Percentiles rank a stretch among this genome's conserved stretches.
Evolutionary conservation across 352 stramenopile species (phyloP).

Genomic region (Phytophthora fragariaefolia): DNA sequence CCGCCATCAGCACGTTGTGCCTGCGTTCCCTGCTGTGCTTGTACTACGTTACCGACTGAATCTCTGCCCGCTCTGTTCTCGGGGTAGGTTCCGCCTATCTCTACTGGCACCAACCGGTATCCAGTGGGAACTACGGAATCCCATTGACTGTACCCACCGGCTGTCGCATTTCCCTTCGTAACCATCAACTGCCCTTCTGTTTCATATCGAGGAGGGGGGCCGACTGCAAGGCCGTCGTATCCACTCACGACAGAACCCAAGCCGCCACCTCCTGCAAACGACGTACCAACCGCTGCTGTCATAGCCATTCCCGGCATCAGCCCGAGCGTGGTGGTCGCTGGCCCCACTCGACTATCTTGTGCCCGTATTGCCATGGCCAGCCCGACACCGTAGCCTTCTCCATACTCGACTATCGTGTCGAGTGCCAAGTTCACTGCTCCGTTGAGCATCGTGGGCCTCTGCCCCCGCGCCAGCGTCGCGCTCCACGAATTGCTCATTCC

Average conservation of each 20-base stretch:
- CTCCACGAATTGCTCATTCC: not conserved
- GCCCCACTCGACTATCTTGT: not conserved
- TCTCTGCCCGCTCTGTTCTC: too few species aligned
- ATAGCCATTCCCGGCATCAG: not conserved
- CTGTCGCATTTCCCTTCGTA: not conserved
- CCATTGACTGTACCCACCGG: not conserved
- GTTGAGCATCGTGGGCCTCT: not conserved
- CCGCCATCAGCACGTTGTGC: not conserved
- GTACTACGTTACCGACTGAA: not conserved
- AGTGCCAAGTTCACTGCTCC: not conserved
- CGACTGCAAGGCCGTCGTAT: not conserved
- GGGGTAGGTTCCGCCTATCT: too few species aligned
- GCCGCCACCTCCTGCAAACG: not conserved
- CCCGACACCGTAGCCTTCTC: not conserved
- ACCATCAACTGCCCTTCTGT: not conserved
- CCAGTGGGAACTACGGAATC: not conserved
- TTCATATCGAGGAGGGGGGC: conserved; percentile 2
- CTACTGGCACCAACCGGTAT: too few species aligned
- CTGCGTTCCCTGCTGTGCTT: not conserved
- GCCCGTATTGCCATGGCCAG: not conserved
- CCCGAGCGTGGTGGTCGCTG: not conserved
- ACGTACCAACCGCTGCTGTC: too few species aligned
- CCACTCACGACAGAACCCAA: not conserved
- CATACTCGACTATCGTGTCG: not conserved
- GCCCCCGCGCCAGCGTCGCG: not conserved